Conservation (phyloP, 192 early-diverging fungal species). For the Backusella liffmaniae region DNA sequence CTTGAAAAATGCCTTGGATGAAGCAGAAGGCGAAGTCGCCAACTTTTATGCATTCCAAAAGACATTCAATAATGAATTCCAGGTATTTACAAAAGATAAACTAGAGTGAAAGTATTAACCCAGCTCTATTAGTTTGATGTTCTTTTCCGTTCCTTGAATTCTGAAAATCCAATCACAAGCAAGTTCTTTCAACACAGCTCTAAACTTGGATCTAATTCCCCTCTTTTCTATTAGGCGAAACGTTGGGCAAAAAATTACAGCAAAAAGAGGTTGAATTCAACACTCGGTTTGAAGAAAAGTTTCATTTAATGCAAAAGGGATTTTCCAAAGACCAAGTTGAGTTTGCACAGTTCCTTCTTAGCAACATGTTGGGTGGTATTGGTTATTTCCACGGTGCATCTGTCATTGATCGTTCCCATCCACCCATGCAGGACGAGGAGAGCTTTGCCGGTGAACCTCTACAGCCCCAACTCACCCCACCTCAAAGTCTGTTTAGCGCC, state of each 20-base stretch:
- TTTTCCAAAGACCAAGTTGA: constrained; percentile 59
- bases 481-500: constrained; percentile 73
- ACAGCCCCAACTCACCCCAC: constrained; percentile 58
- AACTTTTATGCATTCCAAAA: constrained; percentile 67
- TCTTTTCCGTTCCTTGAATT: constrained; percentile 40
- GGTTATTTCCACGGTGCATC: constrained; percentile 82
- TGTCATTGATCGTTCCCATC: constrained; percentile 69
- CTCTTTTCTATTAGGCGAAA: constrained; percentile 10
- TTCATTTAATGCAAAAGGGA: constrained; percentile 64
- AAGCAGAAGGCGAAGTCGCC: constrained; percentile 28
- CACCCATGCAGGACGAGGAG: constrained; percentile 58
- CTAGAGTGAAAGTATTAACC: not conserved
- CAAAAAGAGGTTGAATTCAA: constrained; percentile 52
- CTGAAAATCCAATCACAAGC: constrained; percentile 20
- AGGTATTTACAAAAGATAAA: constrained; percentile 37
- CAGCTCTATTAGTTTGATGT: constrained; percentile 54
- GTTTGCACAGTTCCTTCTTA: constrained; percentile 74
- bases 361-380: constrained; percentile 87
- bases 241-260: not conserved
- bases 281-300: constrained; percentile 68
- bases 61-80: constrained; percentile 57
- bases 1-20: constrained; percentile 35
- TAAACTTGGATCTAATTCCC: not conserved
- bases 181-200: not conserved
- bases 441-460: constrained; percentile 44